Percentiles rank a stretch among this genome's conserved stretches.
Evolutionary conservation across 352 stramenopile genomes (phyloP).

Genomic region (Pythium vanterpoolii): DNA sequence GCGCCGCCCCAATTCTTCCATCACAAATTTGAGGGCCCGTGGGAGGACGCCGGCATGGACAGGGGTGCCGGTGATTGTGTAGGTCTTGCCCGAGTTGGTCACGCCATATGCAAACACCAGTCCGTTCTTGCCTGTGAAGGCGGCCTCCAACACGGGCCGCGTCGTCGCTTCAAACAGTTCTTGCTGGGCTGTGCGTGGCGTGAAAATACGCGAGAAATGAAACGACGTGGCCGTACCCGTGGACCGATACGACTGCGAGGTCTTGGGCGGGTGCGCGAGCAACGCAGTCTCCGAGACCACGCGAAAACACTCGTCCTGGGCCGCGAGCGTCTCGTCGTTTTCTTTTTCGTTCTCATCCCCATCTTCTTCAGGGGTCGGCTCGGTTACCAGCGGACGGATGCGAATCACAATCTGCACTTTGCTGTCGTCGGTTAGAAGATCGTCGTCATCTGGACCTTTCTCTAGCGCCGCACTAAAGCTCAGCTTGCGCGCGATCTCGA

Average conservation of each 20-base stretch:
- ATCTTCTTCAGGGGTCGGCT: not conserved
- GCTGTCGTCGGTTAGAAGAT: constrained; percentile 24
- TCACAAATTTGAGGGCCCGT: constrained; percentile 65
- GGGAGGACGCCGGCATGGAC: constrained; percentile 81
- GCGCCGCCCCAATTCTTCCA: constrained; percentile 53
- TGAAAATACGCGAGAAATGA: constrained; percentile 87
- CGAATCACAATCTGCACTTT: constrained; percentile 65
- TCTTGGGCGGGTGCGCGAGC: constrained; percentile 68
- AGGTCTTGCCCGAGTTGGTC: constrained; percentile 98
- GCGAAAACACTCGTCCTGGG: constrained; percentile 52
- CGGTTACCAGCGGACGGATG: constrained; percentile 37
- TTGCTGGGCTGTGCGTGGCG: constrained; percentile 67
- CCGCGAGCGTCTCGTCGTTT: not conserved
- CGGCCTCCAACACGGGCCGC: constrained; percentile 86
- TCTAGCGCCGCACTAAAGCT: constrained; percentile 58
- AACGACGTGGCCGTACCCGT: constrained; percentile 75
- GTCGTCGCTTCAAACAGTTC: constrained; percentile 92
- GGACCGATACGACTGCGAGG: constrained; percentile 67
- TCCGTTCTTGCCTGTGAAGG: constrained; percentile 82
- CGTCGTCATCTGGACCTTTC: constrained; percentile 16
- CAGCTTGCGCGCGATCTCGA: constrained; percentile 54
- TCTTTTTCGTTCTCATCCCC: not conserved
- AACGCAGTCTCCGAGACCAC: constrained; percentile 62
- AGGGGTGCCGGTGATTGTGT: constrained; percentile 94
- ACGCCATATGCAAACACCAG: constrained; percentile 98